Base-by-base conservation (phyloP, 176 grass and related monocot genomes). In the Eleusine coracana region DNA sequence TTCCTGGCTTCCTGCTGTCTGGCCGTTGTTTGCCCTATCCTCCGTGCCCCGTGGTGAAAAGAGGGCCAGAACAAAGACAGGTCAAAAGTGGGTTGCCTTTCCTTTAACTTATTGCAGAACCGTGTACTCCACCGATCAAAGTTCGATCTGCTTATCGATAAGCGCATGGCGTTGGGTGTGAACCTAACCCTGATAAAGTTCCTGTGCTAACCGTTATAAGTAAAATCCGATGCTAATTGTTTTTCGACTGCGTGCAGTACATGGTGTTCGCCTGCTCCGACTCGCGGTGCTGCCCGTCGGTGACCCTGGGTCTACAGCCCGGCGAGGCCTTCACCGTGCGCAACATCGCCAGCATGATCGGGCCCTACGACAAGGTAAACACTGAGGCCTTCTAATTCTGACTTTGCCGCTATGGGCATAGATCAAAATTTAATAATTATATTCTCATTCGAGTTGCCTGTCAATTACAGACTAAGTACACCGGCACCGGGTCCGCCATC, bases 181-280 rank as follows among this genome's bases (percentile, higher is more conserved):
- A 17, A 66, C 45, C 7, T 5, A 15, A 46, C 27, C 12, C 2
- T 29, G 25, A 29, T 29, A 14, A 27, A 14, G 12, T 18, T 54
- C 4, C 51, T 18, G 51, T 18, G 16, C 15, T 3, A 54, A 58
- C 54, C 8, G 14, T 54, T 54, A 1, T 54, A 54, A 18, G 15
- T 23, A 29, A 7, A 49, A 9, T 29, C 7, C 4, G 1, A 0
- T 21, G 18, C 68, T 71, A 46, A 49, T 49, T 48, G 27, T 12
- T 12, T 12, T 34, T 74, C 10, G 21, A 3, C 20, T n/a, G 10
- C 5, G 4, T 72, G 71, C 92, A 98, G 95, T 98, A 95, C 90
- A 95, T 98, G 96, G 93, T 98, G 80, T 98, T 98, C 87, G 85
- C 96, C 0, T 98, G 96, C 72, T 20, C 96, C 15, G 96, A 98